Base-by-base conservation (phyloP, 2,329 filamentous ascomycete genomes). In the Microcyclospora pomicola region DNA sequence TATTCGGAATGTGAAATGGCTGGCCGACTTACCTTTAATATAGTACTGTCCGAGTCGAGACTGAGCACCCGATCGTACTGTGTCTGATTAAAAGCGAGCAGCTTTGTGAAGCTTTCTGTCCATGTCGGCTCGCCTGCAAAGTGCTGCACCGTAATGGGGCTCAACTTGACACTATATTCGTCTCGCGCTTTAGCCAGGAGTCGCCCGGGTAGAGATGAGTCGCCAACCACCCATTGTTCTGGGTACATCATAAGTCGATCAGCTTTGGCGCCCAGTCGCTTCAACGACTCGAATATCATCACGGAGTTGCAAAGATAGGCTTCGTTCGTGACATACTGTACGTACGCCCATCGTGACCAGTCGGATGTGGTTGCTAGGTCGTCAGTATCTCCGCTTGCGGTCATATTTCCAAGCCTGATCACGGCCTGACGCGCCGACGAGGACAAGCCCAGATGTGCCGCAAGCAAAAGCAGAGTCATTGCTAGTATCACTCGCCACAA, bases 31-130 rank as follows among this genome's bases (percentile, higher is more conserved):
- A n/a, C n/a, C n/a, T n/a, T n/a, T n/a, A 48, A 64, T 2, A 83
- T 59, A 2, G 71, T 70, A n/a, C 71, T 63, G 49, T 83, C 78
- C 6, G 75, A 77, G 51, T 82, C 72, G 31, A 75, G 58, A 33
- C 67, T 63, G 27, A 75, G 61, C 16, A 75, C 61, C 33, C 72
- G 66, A 13, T 66, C 57, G 52, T 80, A 82, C 37, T 74, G 64
- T 0, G 72, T 73, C 38, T 79, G 72, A 43, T 75, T 76, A 51
- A 80, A 82, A 2, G 76, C 74, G 29, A 79, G 67, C 24, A 82
- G 66, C 51, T 83, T 82, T 15, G 75, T 77, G 47, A 75, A 76
- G 2, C 72, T 75, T 27, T 72, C 69, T 38, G 73, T 69, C 76
- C 75, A 80, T 2, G 73, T 74, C 13, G 59, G 64, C 45, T 56